Base-by-base conservation (phyloP, 2,329 filamentous ascomycete species). In the Raffaelea arxii region DNA sequence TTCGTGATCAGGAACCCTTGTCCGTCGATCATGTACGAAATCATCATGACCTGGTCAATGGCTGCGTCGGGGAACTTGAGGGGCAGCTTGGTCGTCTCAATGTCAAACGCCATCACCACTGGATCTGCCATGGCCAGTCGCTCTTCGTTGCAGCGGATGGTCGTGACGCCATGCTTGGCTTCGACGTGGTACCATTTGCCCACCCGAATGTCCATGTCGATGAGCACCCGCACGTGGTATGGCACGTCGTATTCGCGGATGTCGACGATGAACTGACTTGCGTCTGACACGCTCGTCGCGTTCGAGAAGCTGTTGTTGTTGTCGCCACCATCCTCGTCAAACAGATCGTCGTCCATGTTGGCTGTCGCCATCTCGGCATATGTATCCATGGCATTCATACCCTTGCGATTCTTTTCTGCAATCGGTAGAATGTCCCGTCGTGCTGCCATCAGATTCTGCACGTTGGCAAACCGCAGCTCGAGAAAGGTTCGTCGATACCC, bases 1-100 rank as follows among this genome's bases (percentile, higher is more conserved):
- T 98, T 98, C 5, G 92, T 98, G 64, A 98, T 97, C 30, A 98
- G 72, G 57, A 97, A 98, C 4, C 92, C 92, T 65, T 95, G 90
- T 1, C 92, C 94, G 57, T 98, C 92, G 58, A 98, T 97, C 94
- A 98, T 98, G 70, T 98, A 98, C 25, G 94, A 98, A 63, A 98
- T 91, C 92, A 98, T 98, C 90, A 98, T 98, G 60, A 98, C 84
- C 62, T 95, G 91, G 66, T 98, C 92, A 52, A 95, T 83, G 4
- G 89, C 78, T 2, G 92, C 83, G 61, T 98, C 94, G 23, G 92
- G 94, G 56, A 98, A 98, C 64, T 98, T 98, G 46, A 98, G 72
- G 2, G 94, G 92, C 16, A 92, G 72, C 61, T 98, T 98, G 5
- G 87, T 91, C 3, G 92, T 98, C 66, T 98, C 92, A 59, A 98